Conservation (phyloP, 352 stramenopile genomes). For the Saprolegnia parasitica region DNA sequence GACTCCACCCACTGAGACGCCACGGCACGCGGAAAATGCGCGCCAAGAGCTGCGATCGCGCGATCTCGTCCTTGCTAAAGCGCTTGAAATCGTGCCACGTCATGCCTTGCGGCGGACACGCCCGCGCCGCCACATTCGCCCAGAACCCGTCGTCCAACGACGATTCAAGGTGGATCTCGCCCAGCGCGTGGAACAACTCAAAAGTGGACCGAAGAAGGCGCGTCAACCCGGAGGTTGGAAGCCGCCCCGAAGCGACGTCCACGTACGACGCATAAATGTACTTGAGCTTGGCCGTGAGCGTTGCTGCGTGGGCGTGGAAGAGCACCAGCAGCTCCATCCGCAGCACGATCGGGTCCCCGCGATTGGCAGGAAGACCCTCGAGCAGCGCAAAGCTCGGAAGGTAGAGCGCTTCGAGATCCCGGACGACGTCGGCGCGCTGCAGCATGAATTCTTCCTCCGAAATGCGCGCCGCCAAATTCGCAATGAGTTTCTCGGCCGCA, state of each 20-base stretch:
- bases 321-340: constrained; percentile 50
- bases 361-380: constrained; percentile 24
- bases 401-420: constrained; percentile 60
- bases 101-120: constrained; percentile 45
- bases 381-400: constrained; percentile 53
- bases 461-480: constrained; percentile 44
- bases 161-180: not conserved
- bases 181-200: constrained; percentile 9
- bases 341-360: constrained; percentile 34
- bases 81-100: constrained; percentile 72
- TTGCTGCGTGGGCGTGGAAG: constrained; percentile 42
- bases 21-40: constrained; percentile 59
- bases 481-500: constrained; percentile 51
- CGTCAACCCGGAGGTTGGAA: constrained; percentile 16
- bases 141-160: not conserved
- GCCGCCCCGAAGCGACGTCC: not conserved
- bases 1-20: constrained; percentile 73
- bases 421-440: constrained; percentile 49
- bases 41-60: constrained; percentile 65
- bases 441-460: constrained; percentile 74
- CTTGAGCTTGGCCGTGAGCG: constrained; percentile 54
- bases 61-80: constrained; percentile 49
- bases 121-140: constrained; percentile 2
- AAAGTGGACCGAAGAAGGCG: constrained; percentile 28
- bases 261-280: constrained; percentile 77